Base-by-base conservation (phyloP, 1,139 yeast species). In the Sugiyamaella grinbergsii region DNA sequence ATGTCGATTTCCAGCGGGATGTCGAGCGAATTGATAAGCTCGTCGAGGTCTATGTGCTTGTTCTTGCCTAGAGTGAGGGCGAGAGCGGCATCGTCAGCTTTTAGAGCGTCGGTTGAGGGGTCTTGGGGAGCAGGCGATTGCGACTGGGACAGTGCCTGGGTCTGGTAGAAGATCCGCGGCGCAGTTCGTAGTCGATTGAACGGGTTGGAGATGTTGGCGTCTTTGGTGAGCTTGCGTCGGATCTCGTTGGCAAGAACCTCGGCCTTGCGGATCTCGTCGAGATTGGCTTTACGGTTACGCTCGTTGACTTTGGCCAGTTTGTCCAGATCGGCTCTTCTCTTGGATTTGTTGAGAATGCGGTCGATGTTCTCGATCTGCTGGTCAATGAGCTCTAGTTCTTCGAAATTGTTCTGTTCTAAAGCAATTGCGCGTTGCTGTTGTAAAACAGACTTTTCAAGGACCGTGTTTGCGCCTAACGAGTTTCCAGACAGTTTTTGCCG, bases 171-270 rank as follows among this genome's bases (percentile, higher is more conserved):
- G 55, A 89, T 83, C 63, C 87, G 80, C 0, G 97, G 87, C 54
- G 82, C 83, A 0, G 97, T 91, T 66, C 89, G 85, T 63, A 93
- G 78, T 67, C 98, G 80, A 56, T 89, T 82, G 69, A 93, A 93
- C 29, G 98, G 98, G 71, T 93, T 95, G 6, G 85, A 81, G 48
- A 73, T 77, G 16, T 73, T 72, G 49, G 78, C 75, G 28, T 74
- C 76, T 43, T 71, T 73, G 29, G 62, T 54, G 28, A 58, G 51
- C 53, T 76, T 70, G 61, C 83, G 80, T 51, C 83, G 75, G 61
- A 76, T 76, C 56, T 80, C 85, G 5, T 77, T 75, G 40, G 83
- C 80, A 61, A 75, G 76, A 47, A 82, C 71, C 66, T 91, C 98
- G 0, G 96, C 96, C 61, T 80, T 79, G 61, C 95, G 81, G 56